A percentile compares a stretch with the other conserved stretches of the same genome.
Evolutionary conservation across 1,284 basidiomycete genomes (phyloP).

Genomic region (Meira nashicola): DNA sequence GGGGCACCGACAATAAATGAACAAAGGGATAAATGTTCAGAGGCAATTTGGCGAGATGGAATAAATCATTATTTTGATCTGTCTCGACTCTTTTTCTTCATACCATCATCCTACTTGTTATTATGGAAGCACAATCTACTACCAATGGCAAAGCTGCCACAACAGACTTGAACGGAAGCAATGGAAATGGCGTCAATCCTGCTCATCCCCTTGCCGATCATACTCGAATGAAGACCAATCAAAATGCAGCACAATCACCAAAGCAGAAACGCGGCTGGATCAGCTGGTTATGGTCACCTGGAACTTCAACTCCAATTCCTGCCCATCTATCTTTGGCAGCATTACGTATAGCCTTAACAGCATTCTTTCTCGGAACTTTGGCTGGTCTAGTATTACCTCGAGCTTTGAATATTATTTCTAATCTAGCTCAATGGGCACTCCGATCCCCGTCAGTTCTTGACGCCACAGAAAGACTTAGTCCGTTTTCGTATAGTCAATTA

Average conservation of each 20-base stretch:
- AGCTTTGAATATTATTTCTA: conserved; percentile 12
- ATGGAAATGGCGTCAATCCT: no score
- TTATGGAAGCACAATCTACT: no score
- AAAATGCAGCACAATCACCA: no score
- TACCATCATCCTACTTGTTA: no score
- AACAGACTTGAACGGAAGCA: no score
- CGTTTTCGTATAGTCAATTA: conserved; percentile 17
- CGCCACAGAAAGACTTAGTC: neutral
- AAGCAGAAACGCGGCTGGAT: neutral
- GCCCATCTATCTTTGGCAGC: conserved; percentile 27
- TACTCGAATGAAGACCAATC: no score
- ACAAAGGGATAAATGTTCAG: no score
- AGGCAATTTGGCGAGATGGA: no score
- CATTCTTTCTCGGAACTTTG: conserved; percentile 31
- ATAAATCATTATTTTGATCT: no score
- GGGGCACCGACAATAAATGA: neutral
- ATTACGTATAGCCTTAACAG: conserved; percentile 25
- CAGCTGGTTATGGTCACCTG: neutral
- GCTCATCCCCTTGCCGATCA: no score
- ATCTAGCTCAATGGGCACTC: neutral
- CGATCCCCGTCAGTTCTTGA: neutral
- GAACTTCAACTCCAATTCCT: conserved; percentile 19
- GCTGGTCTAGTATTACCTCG: conserved; percentile 25
- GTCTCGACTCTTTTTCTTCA: no score
- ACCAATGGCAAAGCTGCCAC: no score